Evolutionary conservation across 371 early-diverging fungal genomes (phyloP), one percentile per base, ranked within the genome.

Genomic region (Mucor saturninus): DNA sequence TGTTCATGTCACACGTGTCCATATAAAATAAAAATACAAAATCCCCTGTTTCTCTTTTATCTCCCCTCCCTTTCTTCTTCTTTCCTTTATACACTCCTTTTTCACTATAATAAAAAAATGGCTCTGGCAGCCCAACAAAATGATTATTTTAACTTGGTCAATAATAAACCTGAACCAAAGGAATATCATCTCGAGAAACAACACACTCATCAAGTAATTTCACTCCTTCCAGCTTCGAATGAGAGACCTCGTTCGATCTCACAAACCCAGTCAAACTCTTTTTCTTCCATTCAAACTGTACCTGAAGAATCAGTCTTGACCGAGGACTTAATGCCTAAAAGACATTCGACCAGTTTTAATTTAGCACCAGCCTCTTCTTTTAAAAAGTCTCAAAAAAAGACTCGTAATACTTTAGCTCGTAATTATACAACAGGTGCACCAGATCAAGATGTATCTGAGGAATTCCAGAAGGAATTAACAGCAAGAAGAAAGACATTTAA

Each of bases 401-500:
- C 39, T 14, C 51, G 60, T 1, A 5, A 42, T 4, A 42, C 43
- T 14, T 32, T 61, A 3, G 21, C 56, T 31, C 61, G 67, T 43
- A 61, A 61, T 37, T 32, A 54, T 8, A 61, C 62, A 2, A 53
- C 62, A 4, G 61, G 51, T 3, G 28, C 31, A 15, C 31, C 40
- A 38, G 45, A 35, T 5, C 6, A 4, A 13, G 62, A 48, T 40
- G 31, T 61, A 14, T 56, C 61, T 11, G 72, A 77, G 45, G 77
- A 72, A 9, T 69, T 74, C 45, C 64, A 66, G 10, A 68, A 67
- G 56, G 72, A 74, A 48, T 40, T 74, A 15, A 37, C 69, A 26
- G 69, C 64, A 2, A 56, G 77, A 40, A 61, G 69, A 45, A 74
- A 72, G 42, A 67, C 74, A 26, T 77, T 77, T 11, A 66, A 62